Percentiles rank a stretch among this genome's conserved stretches.
Conservation (phyloP, 2,329 filamentous ascomycete genomes). For the Bisporella sp. region DNA sequence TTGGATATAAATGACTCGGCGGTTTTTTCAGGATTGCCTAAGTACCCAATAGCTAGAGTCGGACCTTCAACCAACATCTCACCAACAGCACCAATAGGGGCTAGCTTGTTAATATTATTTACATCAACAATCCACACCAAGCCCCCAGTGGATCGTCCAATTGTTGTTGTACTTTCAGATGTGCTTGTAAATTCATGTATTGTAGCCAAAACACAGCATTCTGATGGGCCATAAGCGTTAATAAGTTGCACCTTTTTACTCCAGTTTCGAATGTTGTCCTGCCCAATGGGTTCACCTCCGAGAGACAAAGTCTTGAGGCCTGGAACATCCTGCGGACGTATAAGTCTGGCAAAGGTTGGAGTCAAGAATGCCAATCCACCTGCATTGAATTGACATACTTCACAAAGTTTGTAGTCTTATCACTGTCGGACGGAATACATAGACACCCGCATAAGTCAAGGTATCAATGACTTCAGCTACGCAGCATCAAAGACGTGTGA, state of each 20-base stretch:
- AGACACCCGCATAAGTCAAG: slow-evolving; percentile 34
- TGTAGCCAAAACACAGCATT: no score
- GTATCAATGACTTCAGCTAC: slow-evolving; percentile 25
- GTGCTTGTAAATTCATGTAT: no score
- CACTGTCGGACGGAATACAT: slow-evolving; percentile 33
- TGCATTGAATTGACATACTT: slow-evolving; percentile 21
- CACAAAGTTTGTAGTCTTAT: slow-evolving; percentile 31
- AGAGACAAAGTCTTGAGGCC: slow-evolving; percentile 18
- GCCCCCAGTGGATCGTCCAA: background rate
- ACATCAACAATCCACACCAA: background rate
- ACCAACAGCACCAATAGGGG: background rate
- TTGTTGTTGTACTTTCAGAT: no score
- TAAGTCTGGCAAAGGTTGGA: slow-evolving; percentile 23
- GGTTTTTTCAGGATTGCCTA: background rate
- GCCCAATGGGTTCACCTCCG: slow-evolving; percentile 30
- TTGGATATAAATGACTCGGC: background rate
- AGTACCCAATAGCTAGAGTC: background rate
- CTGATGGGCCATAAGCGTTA: slow-evolving; percentile 38
- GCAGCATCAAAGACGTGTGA: slow-evolving; percentile 29
- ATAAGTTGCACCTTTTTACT: slow-evolving; percentile 29
- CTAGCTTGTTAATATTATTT: background rate
- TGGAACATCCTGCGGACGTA: slow-evolving; percentile 18
- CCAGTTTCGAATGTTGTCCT: slow-evolving; percentile 32
- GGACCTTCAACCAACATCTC: background rate
- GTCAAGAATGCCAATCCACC: slow-evolving; percentile 22